Evolutionary conservation across 2,329 filamentous ascomycete genomes (phyloP).

Genomic region (Colletotrichum sp.): DNA sequence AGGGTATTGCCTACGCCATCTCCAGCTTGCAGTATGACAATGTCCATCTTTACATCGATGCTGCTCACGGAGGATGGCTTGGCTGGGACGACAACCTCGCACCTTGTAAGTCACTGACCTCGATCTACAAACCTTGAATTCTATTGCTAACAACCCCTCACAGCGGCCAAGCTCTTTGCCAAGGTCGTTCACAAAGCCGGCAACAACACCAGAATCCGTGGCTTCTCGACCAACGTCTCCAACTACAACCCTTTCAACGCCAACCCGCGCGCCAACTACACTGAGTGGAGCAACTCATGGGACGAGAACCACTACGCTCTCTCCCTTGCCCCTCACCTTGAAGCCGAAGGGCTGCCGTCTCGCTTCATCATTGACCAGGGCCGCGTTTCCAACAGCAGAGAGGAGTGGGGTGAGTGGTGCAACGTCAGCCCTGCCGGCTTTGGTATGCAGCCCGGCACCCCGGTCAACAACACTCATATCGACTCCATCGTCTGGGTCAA

Average conservation of each 20-base stretch:
- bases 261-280: slow-evolving; percentile 41
- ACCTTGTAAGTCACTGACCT: slow-evolving; percentile 30
- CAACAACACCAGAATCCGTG: slow-evolving; percentile 36
- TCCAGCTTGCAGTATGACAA: slow-evolving; percentile 39
- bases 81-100: slow-evolving; percentile 44
- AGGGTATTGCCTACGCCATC: slow-evolving; percentile 47
- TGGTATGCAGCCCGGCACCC: slow-evolving; percentile 38
- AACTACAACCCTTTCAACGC: slow-evolving; percentile 46
- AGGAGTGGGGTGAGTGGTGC: slow-evolving; percentile 49
- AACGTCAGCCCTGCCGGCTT: slow-evolving; percentile 45
- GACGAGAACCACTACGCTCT: slow-evolving; percentile 46
- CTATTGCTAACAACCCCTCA: neutral
- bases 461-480: slow-evolving; percentile 38
- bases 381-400: slow-evolving; percentile 40
- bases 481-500: slow-evolving; percentile 51
- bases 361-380: slow-evolving; percentile 52
- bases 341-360: slow-evolving; percentile 41
- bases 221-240: slow-evolving; percentile 49
- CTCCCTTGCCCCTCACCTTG: slow-evolving; percentile 41
- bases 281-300: slow-evolving; percentile 41
- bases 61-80: slow-evolving; percentile 47
- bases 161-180: slow-evolving; percentile 43
- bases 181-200: slow-evolving; percentile 40
- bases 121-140: neutral
- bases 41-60: slow-evolving; percentile 45